Evolutionary conservation across 176 grass and related monocot genomes (phyloP).

Genomic region (Thalia dealbata): DNA sequence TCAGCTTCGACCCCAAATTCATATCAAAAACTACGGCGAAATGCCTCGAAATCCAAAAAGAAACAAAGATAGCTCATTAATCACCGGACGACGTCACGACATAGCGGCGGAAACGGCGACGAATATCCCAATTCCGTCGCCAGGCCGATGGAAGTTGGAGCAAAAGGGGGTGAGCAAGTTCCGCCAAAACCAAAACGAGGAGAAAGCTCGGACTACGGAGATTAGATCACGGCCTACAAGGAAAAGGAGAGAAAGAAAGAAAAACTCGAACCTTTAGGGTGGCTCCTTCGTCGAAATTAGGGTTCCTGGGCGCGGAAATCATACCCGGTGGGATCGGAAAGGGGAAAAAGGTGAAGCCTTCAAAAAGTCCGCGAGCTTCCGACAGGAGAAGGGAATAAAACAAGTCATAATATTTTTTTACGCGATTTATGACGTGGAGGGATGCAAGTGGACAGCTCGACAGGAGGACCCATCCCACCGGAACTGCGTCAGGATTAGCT

Average conservation of each 20-base stretch:
- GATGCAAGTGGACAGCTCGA: background rate
- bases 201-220: background rate
- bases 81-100: background rate
- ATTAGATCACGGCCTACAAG: background rate
- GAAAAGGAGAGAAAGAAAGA: too few relatives aligned
- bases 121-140: background rate
- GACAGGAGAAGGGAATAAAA: background rate
- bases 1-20: slow-evolving; percentile 3
- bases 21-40: slow-evolving; percentile 1
- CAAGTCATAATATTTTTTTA: background rate
- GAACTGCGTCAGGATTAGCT: too few relatives aligned
- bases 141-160: background rate
- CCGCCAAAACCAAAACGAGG: background rate
- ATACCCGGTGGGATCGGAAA: background rate
- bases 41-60: background rate
- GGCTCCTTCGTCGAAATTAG: background rate
- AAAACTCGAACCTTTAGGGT: background rate
- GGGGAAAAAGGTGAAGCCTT: background rate
- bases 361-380: background rate
- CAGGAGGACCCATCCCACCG: background rate
- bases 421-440: background rate
- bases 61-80: background rate
- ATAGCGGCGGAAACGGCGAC: background rate
- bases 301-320: background rate
- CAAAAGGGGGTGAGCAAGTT: background rate